A percentile compares a stretch with the other conserved stretches of the same genome.
Evolutionary conservation across 2,329 filamentous ascomycete species (phyloP).

Genomic region (Aureobasidium melanogenum): DNA sequence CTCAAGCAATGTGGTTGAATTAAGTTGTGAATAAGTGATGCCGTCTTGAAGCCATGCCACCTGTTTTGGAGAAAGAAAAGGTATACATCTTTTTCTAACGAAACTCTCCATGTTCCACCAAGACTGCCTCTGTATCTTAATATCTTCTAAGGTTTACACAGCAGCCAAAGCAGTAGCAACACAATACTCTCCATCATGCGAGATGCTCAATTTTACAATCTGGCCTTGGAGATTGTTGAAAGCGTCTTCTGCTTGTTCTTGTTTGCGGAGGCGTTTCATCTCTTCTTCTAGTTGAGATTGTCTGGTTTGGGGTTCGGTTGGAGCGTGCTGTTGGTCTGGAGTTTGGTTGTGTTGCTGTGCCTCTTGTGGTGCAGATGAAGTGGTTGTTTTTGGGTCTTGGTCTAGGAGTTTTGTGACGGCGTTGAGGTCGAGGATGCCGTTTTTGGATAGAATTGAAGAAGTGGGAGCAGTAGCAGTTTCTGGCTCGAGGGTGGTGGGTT

Average conservation of each 20-base stretch:
- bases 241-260: background rate
- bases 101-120: too few species aligned
- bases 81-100: too few species aligned
- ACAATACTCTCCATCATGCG: conserved; percentile 70
- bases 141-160: too few species aligned
- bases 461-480: background rate
- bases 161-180: conserved; percentile 50
- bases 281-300: background rate
- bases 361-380: too few species aligned
- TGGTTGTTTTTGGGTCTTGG: background rate
- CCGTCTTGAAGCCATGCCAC: background rate
- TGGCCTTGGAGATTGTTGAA: conserved; percentile 29
- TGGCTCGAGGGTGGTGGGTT: background rate
- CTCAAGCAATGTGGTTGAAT: background rate
- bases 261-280: background rate
- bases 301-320: too few species aligned
- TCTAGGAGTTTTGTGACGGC: background rate
- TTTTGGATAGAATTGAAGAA: background rate
- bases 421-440: background rate
- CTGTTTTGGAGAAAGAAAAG: too few species aligned
- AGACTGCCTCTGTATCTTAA: too few species aligned
- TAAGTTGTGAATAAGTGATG: background rate
- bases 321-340: too few species aligned
- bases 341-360: background rate
- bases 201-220: conserved; percentile 67